Evolutionary conservation across 202 grass and related monocot species (phyloP).

Genomic region (Alloteropsis angusta): DNA sequence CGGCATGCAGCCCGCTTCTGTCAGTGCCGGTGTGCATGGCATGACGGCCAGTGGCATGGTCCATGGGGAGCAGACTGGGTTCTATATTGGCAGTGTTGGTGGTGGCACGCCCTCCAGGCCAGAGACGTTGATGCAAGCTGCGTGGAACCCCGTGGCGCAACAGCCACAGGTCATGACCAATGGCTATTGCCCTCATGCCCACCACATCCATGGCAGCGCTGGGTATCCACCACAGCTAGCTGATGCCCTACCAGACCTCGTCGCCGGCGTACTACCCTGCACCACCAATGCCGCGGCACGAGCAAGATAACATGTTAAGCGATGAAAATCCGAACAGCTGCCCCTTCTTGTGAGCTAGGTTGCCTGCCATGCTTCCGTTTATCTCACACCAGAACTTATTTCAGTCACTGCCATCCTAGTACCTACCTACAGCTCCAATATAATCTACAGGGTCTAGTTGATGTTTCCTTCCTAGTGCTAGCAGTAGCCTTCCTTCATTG

Average conservation of each 20-base stretch:
- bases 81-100: no score
- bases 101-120: not conserved
- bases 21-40: slow-evolving; percentile 7
- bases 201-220: slow-evolving; percentile 1
- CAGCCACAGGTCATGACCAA: slow-evolving; percentile 89
- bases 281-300: slow-evolving; percentile 29
- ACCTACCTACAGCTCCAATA: no score
- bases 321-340: slow-evolving; percentile 83
- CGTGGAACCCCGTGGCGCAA: slow-evolving; percentile 35
- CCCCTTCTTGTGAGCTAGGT: slow-evolving; percentile 74
- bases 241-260: slow-evolving; percentile 15
- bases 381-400: no score
- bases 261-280: not conserved
- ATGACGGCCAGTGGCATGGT: slow-evolving; percentile 17
- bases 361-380: no score
- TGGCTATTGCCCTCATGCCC: slow-evolving; percentile 3
- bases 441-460: no score
- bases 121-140: slow-evolving; percentile 34
- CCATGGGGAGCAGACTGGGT: no score
- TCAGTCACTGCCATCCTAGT: no score
- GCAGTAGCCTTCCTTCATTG: no score
- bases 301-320: slow-evolving; percentile 58
- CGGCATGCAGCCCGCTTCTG: not conserved
- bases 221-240: not conserved
- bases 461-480: no score